Percentiles rank a stretch among this genome's conserved stretches.
These are phyloP conservation scores for Aspergillus candidus DNA, from an alignment of 2,329 filamentous ascomycete species.

Conservation along the genomic window DNA sequence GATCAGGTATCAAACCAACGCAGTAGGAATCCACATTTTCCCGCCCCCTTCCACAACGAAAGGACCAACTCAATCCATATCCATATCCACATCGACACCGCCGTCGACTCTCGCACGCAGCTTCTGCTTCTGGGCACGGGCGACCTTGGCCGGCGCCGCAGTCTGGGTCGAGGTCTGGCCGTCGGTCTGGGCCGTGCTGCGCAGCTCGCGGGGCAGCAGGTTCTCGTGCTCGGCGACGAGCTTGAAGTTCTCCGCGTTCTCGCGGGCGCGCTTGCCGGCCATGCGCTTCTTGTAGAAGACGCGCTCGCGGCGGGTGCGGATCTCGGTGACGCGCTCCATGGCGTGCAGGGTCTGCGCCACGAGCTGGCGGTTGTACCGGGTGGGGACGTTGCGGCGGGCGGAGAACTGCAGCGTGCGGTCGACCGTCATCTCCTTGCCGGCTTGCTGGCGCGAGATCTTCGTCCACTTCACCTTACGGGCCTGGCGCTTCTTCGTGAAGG, in stretches of 20 bases:
- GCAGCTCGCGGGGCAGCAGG: conserved; percentile 67
- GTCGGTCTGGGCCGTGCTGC: conserved; percentile 49
- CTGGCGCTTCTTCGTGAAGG: conserved; percentile 98
- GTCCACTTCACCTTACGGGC: conserved; percentile 96
- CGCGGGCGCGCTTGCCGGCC: conserved; percentile 67
- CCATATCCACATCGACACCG: conserved; percentile 5
- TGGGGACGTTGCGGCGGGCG: conserved; percentile 84
- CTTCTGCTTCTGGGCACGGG: neutral
- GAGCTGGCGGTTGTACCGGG: conserved; percentile 92
- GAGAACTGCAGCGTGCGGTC: conserved; percentile 91
- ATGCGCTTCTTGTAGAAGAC: conserved; percentile 93
- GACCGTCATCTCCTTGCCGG: conserved; percentile 84
- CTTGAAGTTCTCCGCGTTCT: conserved; percentile 74
- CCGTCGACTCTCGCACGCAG: conserved; percentile 3
- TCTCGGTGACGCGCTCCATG: conserved; percentile 86
- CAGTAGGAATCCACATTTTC: too few species aligned
- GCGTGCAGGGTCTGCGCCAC: conserved; percentile 81
- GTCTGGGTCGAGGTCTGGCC: neutral
- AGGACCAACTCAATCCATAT: conserved; percentile 1
- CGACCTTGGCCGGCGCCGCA: conserved; percentile 1
- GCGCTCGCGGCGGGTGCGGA: conserved; percentile 74
- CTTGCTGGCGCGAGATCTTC: conserved; percentile 79
- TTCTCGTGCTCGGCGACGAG: conserved; percentile 89
- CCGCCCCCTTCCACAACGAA: too few species aligned
- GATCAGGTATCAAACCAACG: too few species aligned